These are phyloP conservation scores for Cenococcum geophilum DNA, from an alignment of 495 filamentous ascomycete genomes.

Conservation along the genomic window DNA sequence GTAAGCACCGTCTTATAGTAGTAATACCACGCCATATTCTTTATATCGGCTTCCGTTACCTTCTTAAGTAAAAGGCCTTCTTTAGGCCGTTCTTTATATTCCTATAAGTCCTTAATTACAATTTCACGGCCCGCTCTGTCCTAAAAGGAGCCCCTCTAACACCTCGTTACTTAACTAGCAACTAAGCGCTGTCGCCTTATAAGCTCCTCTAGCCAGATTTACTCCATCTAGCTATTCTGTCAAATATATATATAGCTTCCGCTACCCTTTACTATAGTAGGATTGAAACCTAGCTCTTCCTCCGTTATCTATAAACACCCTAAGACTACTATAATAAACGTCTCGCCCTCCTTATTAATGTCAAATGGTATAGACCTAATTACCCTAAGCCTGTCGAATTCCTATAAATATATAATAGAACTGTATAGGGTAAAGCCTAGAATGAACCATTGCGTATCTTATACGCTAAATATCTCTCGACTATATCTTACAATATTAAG, in stretches of 20 bases:
- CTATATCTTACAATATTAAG: no score
- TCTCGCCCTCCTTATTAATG: conserved; percentile 20
- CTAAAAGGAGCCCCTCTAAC: conserved; percentile 14
- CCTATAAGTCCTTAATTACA: conserved; percentile 32
- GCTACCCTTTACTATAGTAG: no score
- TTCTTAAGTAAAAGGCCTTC: no score
- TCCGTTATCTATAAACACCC: conserved; percentile 19
- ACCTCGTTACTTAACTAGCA: conserved; percentile 18
- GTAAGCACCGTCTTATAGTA: conserved; percentile 34
- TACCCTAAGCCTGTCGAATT: conserved; percentile 17
- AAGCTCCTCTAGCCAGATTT: conserved; percentile 10
- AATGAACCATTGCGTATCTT: conserved; percentile 19
- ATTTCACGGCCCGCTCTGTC: conserved; percentile 8
- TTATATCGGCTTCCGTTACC: no score
- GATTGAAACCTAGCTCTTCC: conserved; percentile 21
- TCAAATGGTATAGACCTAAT: conserved; percentile 20
- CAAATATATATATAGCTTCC: conserved; percentile 18
- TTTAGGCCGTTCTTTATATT: no score
- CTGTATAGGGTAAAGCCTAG: conserved; percentile 22
- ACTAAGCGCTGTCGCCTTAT: conserved; percentile 21
- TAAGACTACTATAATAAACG: conserved; percentile 14
- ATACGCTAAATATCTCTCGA: no score
- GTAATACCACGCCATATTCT: conserved; percentile 39
- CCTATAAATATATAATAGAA: conserved; percentile 25
- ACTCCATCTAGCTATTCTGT: conserved; percentile 15